These are phyloP conservation scores for Chiua virens DNA, from an alignment of 768 basidiomycete species.

Conservation along the genomic window DNA sequence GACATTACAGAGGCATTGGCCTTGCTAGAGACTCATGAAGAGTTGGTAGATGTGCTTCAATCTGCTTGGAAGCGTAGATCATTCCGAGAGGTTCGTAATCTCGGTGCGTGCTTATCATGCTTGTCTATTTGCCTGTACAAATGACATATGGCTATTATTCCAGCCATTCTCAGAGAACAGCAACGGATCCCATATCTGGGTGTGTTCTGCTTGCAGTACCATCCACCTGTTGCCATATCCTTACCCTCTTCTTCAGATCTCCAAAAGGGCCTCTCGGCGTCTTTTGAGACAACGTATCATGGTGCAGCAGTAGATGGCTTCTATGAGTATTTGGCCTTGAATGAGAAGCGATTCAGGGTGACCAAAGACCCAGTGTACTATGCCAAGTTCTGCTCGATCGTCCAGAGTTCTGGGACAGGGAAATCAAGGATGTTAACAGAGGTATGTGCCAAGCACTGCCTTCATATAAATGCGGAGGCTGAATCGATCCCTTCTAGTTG, in stretches of 20 bases:
- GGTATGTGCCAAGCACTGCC: neutral
- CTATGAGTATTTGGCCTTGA: conserved; percentile 4
- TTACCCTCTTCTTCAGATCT: no score
- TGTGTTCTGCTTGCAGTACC: no score
- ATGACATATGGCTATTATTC: no score
- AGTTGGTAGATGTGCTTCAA: neutral
- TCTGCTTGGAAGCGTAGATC: conserved; percentile 3
- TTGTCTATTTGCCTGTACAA: no score
- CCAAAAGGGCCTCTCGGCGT: neutral
- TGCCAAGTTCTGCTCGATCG: conserved; percentile 9
- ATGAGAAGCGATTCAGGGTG: neutral
- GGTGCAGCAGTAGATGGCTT: conserved; percentile 2
- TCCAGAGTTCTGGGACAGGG: conserved; percentile 15
- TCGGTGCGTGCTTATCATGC: neutral
- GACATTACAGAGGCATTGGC: no score
- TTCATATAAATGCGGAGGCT: neutral
- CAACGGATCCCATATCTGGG: no score
- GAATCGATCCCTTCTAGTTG: neutral
- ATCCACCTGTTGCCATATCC: no score
- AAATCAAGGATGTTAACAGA: conserved; percentile 14
- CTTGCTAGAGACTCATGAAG: neutral
- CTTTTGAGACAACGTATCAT: neutral
- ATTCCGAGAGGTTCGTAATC: conserved; percentile 6
- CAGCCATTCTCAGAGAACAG: no score
- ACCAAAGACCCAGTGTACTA: neutral